Evolutionary conservation across 2,329 filamentous ascomycete genomes (phyloP).

Genomic region (Huntiella savannae): DNA sequence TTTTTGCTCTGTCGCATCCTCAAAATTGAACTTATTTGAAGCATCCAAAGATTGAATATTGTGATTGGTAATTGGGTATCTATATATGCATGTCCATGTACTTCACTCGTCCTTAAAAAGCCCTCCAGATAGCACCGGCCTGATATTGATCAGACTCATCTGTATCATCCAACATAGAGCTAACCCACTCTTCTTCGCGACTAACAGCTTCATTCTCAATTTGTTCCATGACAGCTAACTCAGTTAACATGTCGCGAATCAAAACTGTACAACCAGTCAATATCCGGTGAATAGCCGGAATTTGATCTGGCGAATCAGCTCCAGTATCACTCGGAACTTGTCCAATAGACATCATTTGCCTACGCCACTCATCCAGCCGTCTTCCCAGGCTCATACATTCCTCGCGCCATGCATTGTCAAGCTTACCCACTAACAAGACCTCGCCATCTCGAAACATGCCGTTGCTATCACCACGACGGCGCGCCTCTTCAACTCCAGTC

Average conservation of each 20-base stretch:
- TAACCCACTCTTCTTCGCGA: slow-evolving; percentile 40
- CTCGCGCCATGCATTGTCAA: slow-evolving; percentile 39
- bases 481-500: slow-evolving; percentile 27
- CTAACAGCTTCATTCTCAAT: slow-evolving; percentile 38
- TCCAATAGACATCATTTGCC: slow-evolving; percentile 29
- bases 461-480: slow-evolving; percentile 20
- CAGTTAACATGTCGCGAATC: slow-evolving; percentile 40
- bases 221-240: slow-evolving; percentile 41
- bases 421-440: slow-evolving; percentile 31
- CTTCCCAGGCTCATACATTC: slow-evolving; percentile 33
- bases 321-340: not conserved
- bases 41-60: too few species aligned
- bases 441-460: slow-evolving; percentile 19
- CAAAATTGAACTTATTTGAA: too few species aligned
- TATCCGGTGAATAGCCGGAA: slow-evolving; percentile 27
- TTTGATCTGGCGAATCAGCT: slow-evolving; percentile 3
- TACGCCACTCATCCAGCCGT: slow-evolving; percentile 34
- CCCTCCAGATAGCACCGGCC: slow-evolving; percentile 31
- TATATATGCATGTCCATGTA: not conserved
- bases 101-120: slow-evolving; percentile 13
- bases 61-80: not conserved
- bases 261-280: slow-evolving; percentile 29
- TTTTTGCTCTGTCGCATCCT: too few species aligned
- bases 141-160: slow-evolving; percentile 17
- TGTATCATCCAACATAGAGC: slow-evolving; percentile 28